Base-by-base conservation (phyloP, 305 asterid genomes). In the Rubia tinctorum region DNA sequence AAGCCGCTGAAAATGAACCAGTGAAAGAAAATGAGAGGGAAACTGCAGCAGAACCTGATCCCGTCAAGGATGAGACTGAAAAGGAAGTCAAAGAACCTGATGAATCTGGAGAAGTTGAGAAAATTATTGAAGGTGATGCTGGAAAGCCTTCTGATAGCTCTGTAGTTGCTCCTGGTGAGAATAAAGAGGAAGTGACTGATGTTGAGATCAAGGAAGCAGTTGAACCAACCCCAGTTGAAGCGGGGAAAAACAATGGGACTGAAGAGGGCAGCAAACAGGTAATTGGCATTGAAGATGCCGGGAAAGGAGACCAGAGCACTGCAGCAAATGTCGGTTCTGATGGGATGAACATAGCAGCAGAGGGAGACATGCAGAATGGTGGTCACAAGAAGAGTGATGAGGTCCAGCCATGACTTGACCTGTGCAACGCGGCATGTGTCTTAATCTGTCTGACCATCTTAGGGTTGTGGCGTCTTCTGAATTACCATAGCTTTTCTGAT, bases 291-390 rank as follows among this genome's bases (percentile, higher is more conserved):
- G 76, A 25, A 77, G 73, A 15, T 7, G 70, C 66, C 20, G 64
- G 66, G 49, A 77, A 69, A 67, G 73, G 44, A 11, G 74, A 65
- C 22, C 69, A 73, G 60, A 65, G 23, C 5, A 47, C 12, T 69
- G 53, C 62, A 73, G 74, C 64, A 25, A 27, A 37, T 14, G 40
- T 49, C 34, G 61, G 58, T 66, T 23, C 66, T 6, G 83, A 37
- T 42, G 84, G 73, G 49, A 39, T 64, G 73, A 45, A 65, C 62
- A 71, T 63, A 14, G 67, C 73, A 14, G 80, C 58, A 37, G 84
- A 78, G 56, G 86, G 68, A 58, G 86, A 74, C 72, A 70, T 37
- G 18, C 78, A 56, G 68, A 80, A 83, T 22, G 77, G 81, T 10
- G 20, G 66, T 74, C 66, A 34, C 10, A 61, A 23, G 11, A 39